Evolutionary conservation across 2,329 filamentous ascomycete genomes (phyloP), one percentile per base, ranked within the genome.

Genomic region (Xylaria sp.): DNA sequence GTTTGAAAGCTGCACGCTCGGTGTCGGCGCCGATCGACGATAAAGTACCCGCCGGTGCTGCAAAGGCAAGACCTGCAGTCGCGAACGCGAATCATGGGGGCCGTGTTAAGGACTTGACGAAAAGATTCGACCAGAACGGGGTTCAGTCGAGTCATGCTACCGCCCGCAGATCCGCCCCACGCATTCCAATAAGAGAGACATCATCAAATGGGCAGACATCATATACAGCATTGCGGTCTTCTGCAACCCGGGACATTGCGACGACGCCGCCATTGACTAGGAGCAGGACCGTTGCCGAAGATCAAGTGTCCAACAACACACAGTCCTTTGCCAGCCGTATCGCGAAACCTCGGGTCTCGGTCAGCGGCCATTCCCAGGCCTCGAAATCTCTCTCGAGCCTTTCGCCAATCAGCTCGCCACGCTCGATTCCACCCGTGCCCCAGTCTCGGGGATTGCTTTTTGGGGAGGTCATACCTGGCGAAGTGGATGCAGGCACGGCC

Each of bases 61-160:
- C 60, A 52, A 74, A 67, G 56, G 62, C 71, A 47, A 67, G 57
- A 56, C 56, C 62, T 49, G 44, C 64, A 54, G 64, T 66, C 39
- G 66, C 66, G 47, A 67, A 69, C 43, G 64, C 73, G 62, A 59
- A 45, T 16, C 44, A 58, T 42, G 62, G 57, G 48, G 42, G 39
- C 49, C 65, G 72, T 56, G 89, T 94, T 63, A 91, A 88, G 73
- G 90, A 94, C 67, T 78, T 94, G 58, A 86, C 90, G 65, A 90
- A 87, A 71, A 86, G 83, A 50, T 94, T 93, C 73, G 89, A 93
- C 71, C 84, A 87, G 66, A 85, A 79, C 62, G 76, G 71, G 43
- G 59, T 67, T 20, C 60, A 65, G 49, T 39, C 53, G 20, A 61
- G 62, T 43, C 58, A 70, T 56, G 64, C 71, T 40, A 67, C 73